phyloP scores from a whole-genome alignment of 768 basidiomycete species.

The Paxillus ammoniavirescens region DNA sequence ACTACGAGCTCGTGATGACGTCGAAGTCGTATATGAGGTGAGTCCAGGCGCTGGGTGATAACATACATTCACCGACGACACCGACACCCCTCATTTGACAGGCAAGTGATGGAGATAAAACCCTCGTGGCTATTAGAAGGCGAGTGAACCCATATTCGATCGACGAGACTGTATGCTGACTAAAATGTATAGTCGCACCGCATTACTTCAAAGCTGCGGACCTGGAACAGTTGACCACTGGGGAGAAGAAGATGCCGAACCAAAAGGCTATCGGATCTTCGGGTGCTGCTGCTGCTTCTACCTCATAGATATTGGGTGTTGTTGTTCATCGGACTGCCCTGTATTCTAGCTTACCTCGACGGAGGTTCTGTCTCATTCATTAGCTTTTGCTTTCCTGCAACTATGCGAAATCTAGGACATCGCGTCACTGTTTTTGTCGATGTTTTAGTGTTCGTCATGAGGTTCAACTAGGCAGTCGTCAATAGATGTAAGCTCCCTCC shows the following conservation, averaged over 20 bases:
- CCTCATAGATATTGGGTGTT: conserved; percentile 4
- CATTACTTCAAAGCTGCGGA: conserved; percentile 93
- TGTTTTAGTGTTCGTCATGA: too few species aligned
- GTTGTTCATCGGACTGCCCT: not conserved
- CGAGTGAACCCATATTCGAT: conserved; percentile 30
- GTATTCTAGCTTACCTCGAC: too few species aligned
- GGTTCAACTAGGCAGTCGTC: too few species aligned
- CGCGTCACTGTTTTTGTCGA: too few species aligned
- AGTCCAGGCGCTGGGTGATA: conserved; percentile 15
- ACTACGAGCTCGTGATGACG: conserved; percentile 97
- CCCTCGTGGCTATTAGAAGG: conserved; percentile 92
- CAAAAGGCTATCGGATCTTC: conserved; percentile 55
- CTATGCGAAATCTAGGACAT: too few species aligned
- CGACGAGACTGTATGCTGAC: not conserved
- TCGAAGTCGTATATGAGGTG: conserved; percentile 94
- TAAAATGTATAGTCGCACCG: conserved; percentile 68
- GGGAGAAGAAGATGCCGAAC: conserved; percentile 93
- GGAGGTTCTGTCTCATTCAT: not conserved
- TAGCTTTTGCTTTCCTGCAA: not conserved
- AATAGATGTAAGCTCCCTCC: too few species aligned
- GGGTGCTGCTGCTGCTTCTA: conserved; percentile 8
- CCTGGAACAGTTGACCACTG: conserved; percentile 72
- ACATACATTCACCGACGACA: not conserved
- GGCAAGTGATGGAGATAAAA: conserved; percentile 98
- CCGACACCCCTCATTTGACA: conserved; percentile 21